Evolutionary conservation across 257 asterid genomes (phyloP).

Genomic region (Solanum raphanifolium): DNA sequence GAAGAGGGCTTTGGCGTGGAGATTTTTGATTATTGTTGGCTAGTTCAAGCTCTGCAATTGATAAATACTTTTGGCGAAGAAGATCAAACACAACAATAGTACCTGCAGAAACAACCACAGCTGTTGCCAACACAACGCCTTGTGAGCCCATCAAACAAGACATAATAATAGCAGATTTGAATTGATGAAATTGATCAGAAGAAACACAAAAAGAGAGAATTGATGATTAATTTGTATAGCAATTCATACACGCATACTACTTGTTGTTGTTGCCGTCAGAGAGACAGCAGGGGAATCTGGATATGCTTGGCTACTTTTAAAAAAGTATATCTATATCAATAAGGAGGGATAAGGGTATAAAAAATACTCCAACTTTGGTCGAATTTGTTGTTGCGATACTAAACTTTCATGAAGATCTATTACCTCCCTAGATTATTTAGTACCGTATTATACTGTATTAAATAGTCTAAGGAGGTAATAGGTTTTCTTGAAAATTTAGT

Average conservation of each 20-base stretch:
- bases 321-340: too few relatives aligned
- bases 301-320: background rate
- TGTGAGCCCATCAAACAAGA: slow-evolving; percentile 45
- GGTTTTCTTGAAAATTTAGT: too few relatives aligned
- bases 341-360: too few relatives aligned
- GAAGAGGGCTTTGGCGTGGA: background rate
- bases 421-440: too few relatives aligned
- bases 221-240: background rate
- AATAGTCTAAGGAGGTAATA: too few relatives aligned
- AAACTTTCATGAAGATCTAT: too few relatives aligned
- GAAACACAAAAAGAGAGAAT: background rate
- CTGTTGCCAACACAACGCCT: slow-evolving; percentile 67
- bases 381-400: too few relatives aligned
- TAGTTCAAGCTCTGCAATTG: background rate
- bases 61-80: slow-evolving; percentile 26
- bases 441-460: too few relatives aligned
- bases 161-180: slow-evolving; percentile 5
- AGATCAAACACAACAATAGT: slow-evolving; percentile 53
- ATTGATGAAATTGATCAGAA: background rate
- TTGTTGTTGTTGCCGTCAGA: background rate
- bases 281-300: background rate
- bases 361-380: too few relatives aligned
- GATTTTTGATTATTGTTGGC: background rate
- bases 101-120: slow-evolving; percentile 81
- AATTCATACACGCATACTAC: background rate